Evolutionary conservation across 495 filamentous ascomycete species (phyloP).

Genomic region (Aspergillus funiculosus): DNA sequence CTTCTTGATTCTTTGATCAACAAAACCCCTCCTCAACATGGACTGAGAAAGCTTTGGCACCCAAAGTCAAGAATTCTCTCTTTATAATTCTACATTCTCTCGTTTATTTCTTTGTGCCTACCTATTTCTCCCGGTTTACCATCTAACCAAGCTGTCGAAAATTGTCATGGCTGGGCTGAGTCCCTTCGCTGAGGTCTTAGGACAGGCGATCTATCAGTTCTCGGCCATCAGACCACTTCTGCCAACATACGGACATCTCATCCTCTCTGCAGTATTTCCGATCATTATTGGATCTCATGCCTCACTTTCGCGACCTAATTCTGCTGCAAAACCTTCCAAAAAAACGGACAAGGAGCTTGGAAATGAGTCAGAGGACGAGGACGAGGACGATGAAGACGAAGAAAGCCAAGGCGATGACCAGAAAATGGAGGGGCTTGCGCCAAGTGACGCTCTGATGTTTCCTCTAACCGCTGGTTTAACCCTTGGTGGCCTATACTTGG

Average conservation of each 20-base stretch:
- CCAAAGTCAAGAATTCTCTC: background rate
- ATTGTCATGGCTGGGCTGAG: slow-evolving; percentile 38
- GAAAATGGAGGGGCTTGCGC: slow-evolving; percentile 68
- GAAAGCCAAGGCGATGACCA: slow-evolving; percentile 33
- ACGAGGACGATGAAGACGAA: slow-evolving; percentile 50
- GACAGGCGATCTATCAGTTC: slow-evolving; percentile 46
- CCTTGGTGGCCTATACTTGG: slow-evolving; percentile 73
- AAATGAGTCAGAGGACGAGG: slow-evolving; percentile 52
- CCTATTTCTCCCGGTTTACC: background rate
- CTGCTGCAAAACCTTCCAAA: slow-evolving; percentile 61
- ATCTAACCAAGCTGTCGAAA: background rate
- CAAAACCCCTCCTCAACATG: slow-evolving; percentile 14
- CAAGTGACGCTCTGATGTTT: slow-evolving; percentile 80
- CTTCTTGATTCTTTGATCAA: slow-evolving; percentile 6
- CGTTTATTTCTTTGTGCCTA: background rate
- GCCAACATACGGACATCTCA: slow-evolving; percentile 62
- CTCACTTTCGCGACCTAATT: slow-evolving; percentile 69
- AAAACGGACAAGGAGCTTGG: slow-evolving; percentile 55
- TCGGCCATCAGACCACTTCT: slow-evolving; percentile 47
- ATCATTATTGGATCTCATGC: slow-evolving; percentile 68
- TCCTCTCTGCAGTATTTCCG: slow-evolving; percentile 63
- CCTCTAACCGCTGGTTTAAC: slow-evolving; percentile 72
- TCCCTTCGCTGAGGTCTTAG: slow-evolving; percentile 44
- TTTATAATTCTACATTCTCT: background rate
- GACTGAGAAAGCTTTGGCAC: slow-evolving; percentile 3